Percentiles rank a stretch among this genome's conserved stretches.
These are phyloP conservation scores for Gossypium gossypioides DNA, from an alignment of 441 rosid species.

Conservation along the genomic window DNA sequence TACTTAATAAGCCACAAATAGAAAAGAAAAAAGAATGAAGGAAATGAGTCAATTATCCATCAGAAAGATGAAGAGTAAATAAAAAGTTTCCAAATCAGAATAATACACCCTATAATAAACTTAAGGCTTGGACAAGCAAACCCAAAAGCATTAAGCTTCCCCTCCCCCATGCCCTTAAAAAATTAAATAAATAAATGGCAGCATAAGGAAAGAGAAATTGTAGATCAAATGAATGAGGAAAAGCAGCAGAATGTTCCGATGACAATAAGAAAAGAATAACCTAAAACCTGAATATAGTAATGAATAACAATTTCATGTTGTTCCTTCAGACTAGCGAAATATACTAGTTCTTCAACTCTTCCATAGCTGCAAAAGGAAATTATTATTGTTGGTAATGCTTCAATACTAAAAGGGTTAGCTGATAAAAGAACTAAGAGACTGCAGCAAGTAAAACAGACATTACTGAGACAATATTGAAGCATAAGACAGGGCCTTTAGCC, in stretches of 20 bases:
- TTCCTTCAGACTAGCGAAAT: conserved; percentile 91
- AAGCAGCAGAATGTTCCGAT: not conserved
- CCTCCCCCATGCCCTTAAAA: not conserved
- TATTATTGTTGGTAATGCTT: not conserved
- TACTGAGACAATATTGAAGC: conserved; percentile 6
- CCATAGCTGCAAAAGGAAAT: conserved; percentile 65
- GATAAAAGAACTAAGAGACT: conserved; percentile 1
- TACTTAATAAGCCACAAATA: not conserved
- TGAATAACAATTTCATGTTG: conserved; percentile 91
- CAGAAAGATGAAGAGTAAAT: not conserved
- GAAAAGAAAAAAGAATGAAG: not conserved
- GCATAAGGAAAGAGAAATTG: conserved; percentile 1
- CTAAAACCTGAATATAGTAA: conserved; percentile 75
- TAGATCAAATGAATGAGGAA: conserved; percentile 2
- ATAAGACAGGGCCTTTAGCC: not conserved
- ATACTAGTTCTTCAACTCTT: conserved; percentile 89
- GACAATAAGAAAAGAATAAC: not conserved
- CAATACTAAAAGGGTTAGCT: conserved; percentile 8
- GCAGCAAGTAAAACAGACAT: not conserved
- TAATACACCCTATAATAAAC: not conserved
- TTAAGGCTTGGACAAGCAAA: not conserved
- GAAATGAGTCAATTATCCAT: not conserved
- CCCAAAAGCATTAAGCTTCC: not conserved
- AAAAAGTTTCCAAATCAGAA: conserved; percentile 5
- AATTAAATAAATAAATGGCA: not conserved